Evolutionary conservation across 805 yeast species (phyloP).

Genomic region (Nakazawaea wickerhamii): DNA sequence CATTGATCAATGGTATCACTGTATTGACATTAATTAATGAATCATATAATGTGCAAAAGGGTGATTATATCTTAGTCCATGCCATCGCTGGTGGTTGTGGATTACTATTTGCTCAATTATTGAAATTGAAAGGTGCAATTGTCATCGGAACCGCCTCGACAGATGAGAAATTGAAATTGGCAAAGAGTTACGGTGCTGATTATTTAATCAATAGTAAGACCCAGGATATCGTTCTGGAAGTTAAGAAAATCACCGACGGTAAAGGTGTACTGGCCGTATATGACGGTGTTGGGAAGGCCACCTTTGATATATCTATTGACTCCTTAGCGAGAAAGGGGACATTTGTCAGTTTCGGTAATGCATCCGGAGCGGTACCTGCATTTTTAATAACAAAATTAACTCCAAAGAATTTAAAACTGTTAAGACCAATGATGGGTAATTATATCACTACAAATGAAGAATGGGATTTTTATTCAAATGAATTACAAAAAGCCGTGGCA

Average conservation of each 20-base stretch:
- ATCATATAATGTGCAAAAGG: constrained; percentile 60
- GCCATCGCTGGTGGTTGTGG: constrained; percentile 99
- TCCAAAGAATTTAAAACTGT: constrained; percentile 56
- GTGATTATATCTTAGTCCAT: constrained; percentile 70
- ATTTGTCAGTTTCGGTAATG: constrained; percentile 74
- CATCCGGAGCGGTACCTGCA: constrained; percentile 81
- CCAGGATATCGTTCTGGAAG: constrained; percentile 52
- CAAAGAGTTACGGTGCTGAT: constrained; percentile 74
- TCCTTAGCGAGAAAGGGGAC: constrained; percentile 68
- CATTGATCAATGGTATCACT: constrained; percentile 70
- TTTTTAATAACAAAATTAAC: constrained; percentile 44
- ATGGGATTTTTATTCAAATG: constrained; percentile 42
- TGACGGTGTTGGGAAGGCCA: constrained; percentile 76
- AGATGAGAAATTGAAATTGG: constrained; percentile 61
- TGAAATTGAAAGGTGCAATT: constrained; percentile 60
- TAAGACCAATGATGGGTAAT: constrained; percentile 56
- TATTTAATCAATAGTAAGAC: constrained; percentile 49
- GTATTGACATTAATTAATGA: constrained; percentile 67
- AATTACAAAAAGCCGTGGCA: constrained; percentile 36
- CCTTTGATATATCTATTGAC: constrained; percentile 59
- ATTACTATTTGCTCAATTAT: constrained; percentile 58
- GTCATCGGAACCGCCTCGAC: constrained; percentile 84
- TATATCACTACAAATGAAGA: constrained; percentile 55
- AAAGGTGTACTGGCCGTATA: constrained; percentile 64
- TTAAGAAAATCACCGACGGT: constrained; percentile 56